Conservation (phyloP, 352 stramenopile species). For the Pythium sukuiense region DNA sequence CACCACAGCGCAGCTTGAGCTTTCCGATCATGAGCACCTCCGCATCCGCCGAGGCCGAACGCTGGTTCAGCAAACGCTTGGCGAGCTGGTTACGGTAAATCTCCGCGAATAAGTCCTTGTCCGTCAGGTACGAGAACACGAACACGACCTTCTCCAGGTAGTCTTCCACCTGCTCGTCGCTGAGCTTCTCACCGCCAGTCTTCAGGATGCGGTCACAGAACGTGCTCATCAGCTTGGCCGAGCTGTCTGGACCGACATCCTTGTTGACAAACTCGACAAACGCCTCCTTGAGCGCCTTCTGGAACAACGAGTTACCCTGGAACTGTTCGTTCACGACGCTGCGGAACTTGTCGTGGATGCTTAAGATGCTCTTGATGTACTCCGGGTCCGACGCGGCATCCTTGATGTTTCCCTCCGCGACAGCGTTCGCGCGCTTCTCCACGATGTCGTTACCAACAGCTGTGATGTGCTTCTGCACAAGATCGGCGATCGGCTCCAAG, state of each 20-base stretch:
- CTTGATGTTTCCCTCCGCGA: slow-evolving; percentile 93
- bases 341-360: slow-evolving; percentile 98
- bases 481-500: slow-evolving; percentile 95
- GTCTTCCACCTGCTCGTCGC: slow-evolving; percentile 96
- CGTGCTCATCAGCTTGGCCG: slow-evolving; percentile 98
- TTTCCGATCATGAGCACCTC: slow-evolving; percentile 99
- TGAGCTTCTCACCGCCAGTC: slow-evolving; percentile 97
- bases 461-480: slow-evolving; percentile 96
- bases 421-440: slow-evolving; percentile 75
- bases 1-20: slow-evolving; percentile 98
- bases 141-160: slow-evolving; percentile 98
- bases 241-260: slow-evolving; percentile 96
- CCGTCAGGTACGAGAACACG: slow-evolving; percentile 98
- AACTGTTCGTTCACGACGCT: slow-evolving; percentile 98
- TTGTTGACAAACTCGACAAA: slow-evolving; percentile 99
- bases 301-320: slow-evolving; percentile 95
- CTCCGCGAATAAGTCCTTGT: slow-evolving; percentile 99
- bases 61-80: slow-evolving; percentile 97
- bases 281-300: slow-evolving; percentile 99
- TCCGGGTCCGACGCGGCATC: slow-evolving; percentile 91
- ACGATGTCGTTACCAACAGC: slow-evolving; percentile 87
- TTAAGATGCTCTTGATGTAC: slow-evolving; percentile 98
- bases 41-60: slow-evolving; percentile 96
- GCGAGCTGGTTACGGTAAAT: slow-evolving; percentile 99
- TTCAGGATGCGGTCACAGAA: slow-evolving; percentile 99